A percentile compares a stretch with the other conserved stretches of the same genome.
phyloP scores from a whole-genome alignment of 306 rosid species.

The Benincasa hispida region DNA sequence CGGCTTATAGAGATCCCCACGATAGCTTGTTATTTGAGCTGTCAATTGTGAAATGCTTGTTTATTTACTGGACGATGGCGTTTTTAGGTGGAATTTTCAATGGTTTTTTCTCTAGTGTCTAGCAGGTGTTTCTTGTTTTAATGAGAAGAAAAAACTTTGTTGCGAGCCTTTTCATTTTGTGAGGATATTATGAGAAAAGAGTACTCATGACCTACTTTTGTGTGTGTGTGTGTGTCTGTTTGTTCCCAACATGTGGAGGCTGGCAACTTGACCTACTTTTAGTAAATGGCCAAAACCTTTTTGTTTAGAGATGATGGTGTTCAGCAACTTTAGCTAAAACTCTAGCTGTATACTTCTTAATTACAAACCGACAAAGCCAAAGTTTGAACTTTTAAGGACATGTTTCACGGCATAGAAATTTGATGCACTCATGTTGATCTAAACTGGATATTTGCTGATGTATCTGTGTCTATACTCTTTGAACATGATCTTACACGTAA shows the following conservation, averaged over 20 bases:
- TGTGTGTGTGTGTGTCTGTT: too few relatives aligned
- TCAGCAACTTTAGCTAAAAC: background rate
- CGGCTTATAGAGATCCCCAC: background rate
- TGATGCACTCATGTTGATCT: background rate
- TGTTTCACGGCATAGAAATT: background rate
- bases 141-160: background rate
- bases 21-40: background rate
- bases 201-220: too few relatives aligned
- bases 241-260: too few relatives aligned
- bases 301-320: background rate
- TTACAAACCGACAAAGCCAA: background rate
- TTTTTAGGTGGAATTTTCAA: background rate
- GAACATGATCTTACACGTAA: background rate
- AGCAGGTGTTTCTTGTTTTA: background rate
- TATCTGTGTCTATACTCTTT: background rate
- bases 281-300: background rate
- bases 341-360: background rate
- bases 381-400: background rate
- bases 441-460: background rate
- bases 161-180: background rate
- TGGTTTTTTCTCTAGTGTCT: background rate
- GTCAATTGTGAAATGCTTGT: background rate
- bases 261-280: background rate
- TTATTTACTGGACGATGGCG: background rate
- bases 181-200: background rate